These are phyloP conservation scores for Quercus tomentella DNA, from an alignment of 331 rosid species.

Conservation along the genomic window DNA sequence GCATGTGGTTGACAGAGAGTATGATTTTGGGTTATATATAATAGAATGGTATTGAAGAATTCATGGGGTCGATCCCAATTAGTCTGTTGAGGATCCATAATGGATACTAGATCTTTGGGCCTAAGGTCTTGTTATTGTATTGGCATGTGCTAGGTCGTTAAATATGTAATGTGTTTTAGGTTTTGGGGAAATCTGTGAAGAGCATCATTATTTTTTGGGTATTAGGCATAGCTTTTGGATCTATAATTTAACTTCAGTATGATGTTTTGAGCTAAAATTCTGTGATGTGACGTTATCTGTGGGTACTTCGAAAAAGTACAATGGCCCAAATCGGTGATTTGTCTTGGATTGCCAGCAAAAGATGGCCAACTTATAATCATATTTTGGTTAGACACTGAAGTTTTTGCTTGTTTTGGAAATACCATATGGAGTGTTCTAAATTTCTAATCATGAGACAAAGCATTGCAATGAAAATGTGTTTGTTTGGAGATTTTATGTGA, in stretches of 20 bases:
- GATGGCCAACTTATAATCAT: neutral
- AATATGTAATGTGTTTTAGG: neutral
- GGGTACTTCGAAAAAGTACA: neutral
- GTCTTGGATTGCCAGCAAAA: neutral
- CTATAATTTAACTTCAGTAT: neutral
- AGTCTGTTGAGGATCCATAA: too few species aligned
- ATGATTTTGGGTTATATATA: too few species aligned
- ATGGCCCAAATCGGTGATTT: neutral
- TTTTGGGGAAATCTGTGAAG: neutral
- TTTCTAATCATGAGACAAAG: neutral
- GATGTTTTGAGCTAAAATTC: neutral
- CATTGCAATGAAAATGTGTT: neutral
- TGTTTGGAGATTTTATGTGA: neutral
- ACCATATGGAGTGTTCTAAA: neutral
- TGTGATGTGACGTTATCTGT: neutral
- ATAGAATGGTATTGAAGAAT: too few species aligned
- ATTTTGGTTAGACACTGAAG: neutral
- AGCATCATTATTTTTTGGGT: neutral
- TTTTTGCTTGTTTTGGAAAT: neutral
- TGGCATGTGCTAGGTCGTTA: too few species aligned
- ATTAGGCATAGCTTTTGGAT: neutral
- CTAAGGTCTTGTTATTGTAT: too few species aligned
- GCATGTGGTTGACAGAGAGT: neutral
- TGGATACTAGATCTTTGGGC: too few species aligned
- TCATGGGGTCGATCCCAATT: too few species aligned